Evolutionary conservation across 108 stramenopile genomes (phyloP), one percentile per base, ranked within the genome.

Genomic region (Schizochytrium sp.): DNA sequence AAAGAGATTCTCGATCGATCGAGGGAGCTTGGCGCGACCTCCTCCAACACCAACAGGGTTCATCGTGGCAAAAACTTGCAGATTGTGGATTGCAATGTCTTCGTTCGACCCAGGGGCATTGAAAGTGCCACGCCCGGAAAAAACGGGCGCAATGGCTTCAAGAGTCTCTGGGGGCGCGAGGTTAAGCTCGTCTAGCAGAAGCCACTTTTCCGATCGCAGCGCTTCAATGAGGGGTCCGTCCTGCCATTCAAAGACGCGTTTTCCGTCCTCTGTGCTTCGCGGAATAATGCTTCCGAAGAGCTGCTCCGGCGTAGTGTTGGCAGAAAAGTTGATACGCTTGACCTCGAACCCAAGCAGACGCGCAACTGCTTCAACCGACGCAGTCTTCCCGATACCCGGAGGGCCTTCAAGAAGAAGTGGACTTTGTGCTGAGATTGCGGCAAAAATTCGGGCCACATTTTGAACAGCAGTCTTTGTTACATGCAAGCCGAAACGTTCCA

Each of bases 181-280:
- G 5, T 88, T 88, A 4, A 88, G n/a, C 88, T 88, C 88, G 43
- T 88, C 88, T 8, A 88, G 44, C 5, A 88, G 69, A 28, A 88
- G 51, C 88, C 88, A 88, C 12, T 69, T 1, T 21, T 34, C 5
- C 51, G 29, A 23, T 5, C 3, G 0, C 60, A 88, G 45, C 5
- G 88, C 88, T 14, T 88, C 60, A 19, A 88, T 34, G 2, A 88
- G 72, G 2, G 45, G 69, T n/a, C 88, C 88, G 6, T 63, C 60
- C 8, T 69, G 88, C 88, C 88, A 88, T 5, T 88, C 60, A 28
- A 88, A 88, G 5, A 69, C 44, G 10, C 72, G 72, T 19, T 57
- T 57, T 1, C 87, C 87, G 6, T 29, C 72, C 58, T 57, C 87
- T 5, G 5, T 29, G 5, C 5, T 58, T 0, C 76, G 76, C 0